Conservation (phyloP, 768 basidiomycete species). For the Steccherinum ochraceum region DNA sequence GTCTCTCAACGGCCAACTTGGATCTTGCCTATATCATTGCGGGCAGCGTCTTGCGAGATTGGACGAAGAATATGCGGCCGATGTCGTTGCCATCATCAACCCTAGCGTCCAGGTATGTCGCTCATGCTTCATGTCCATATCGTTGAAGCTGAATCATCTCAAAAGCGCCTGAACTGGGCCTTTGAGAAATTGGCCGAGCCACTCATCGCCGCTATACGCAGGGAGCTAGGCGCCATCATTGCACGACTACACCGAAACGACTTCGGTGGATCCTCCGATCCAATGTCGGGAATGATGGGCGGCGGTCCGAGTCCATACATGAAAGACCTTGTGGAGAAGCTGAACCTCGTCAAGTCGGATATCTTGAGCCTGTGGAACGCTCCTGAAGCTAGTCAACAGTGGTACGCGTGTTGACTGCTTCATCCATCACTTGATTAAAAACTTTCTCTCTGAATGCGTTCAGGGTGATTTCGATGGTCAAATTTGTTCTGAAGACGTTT, state of each 20-base stretch:
- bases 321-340: conserved; percentile 86
- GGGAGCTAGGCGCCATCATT: conserved; percentile 76
- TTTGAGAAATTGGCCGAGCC: conserved; percentile 60
- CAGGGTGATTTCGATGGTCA: conserved; percentile 45
- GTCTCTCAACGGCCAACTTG: conserved; percentile 67
- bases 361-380: conserved; percentile 64
- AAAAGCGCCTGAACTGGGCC: conserved; percentile 42
- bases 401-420: conserved; percentile 43
- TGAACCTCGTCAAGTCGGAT: conserved; percentile 75
- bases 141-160: not conserved
- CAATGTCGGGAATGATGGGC: conserved; percentile 42
- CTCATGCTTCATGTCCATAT: not conserved
- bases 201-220: conserved; percentile 59
- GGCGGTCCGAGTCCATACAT: conserved; percentile 80
- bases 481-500: conserved; percentile 79
- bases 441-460: not conserved
- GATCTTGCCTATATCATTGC: conserved; percentile 74
- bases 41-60: conserved; percentile 64
- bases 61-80: conserved; percentile 58
- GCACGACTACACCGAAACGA: conserved; percentile 82
- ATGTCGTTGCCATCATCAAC: conserved; percentile 47
- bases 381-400: conserved; percentile 65
- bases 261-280: conserved; percentile 66
- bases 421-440: too few species aligned
- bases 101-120: conserved; percentile 53